phyloP scores from a whole-genome alignment of 768 basidiomycete species.

The Suillus subalutaceus region DNA sequence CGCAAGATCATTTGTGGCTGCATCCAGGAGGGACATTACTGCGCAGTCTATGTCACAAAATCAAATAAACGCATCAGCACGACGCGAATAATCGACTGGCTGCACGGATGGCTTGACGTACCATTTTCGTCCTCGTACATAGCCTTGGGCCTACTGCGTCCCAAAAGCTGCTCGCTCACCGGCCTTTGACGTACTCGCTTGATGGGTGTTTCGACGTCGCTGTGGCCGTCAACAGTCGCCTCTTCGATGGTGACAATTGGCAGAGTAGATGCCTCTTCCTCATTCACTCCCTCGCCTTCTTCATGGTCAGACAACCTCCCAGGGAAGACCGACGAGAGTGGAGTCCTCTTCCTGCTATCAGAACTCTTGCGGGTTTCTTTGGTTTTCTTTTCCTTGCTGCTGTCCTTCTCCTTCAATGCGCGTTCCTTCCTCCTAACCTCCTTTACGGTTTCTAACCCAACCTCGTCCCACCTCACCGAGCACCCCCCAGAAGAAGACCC shows the following conservation, averaged over 20 bases:
- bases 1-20: conserved; percentile 80
- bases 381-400: conserved; percentile 33
- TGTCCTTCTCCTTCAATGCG: conserved; percentile 35
- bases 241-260: conserved; percentile 50
- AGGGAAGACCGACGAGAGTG: conserved; percentile 64
- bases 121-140: conserved; percentile 55
- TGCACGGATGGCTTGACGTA: conserved; percentile 15
- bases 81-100: background rate
- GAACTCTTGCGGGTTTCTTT: conserved; percentile 40
- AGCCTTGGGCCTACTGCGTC: conserved; percentile 48
- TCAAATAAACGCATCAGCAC: background rate
- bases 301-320: conserved; percentile 31
- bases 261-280: conserved; percentile 12
- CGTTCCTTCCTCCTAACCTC: conserved; percentile 46
- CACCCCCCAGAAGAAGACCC: conserved; percentile 44
- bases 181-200: conserved; percentile 56
- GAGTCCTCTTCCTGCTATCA: conserved; percentile 57
- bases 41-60: conserved; percentile 42
- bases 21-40: conserved; percentile 70
- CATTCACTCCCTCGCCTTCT: background rate
- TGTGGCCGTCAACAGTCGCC: conserved; percentile 53
- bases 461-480: conserved; percentile 57
- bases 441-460: conserved; percentile 48
- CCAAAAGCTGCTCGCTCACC: conserved; percentile 64
- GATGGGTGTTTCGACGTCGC: conserved; percentile 35